Conservation (phyloP, 202 grass and related monocot genomes). For the Cymbopogon flexuosus region DNA sequence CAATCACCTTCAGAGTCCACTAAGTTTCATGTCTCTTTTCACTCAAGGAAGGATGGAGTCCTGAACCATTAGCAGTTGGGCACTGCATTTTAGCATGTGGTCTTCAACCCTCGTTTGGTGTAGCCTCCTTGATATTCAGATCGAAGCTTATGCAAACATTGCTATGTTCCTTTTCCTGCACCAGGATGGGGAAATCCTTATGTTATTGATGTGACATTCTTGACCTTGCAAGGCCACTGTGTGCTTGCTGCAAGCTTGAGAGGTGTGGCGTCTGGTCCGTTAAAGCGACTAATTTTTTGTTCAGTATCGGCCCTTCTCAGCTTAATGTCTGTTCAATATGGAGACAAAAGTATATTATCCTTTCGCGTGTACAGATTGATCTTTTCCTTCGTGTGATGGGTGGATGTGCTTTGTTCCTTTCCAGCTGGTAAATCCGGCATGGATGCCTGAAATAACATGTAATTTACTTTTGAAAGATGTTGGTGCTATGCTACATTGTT, state of each 20-base stretch:
- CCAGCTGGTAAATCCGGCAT: background rate
- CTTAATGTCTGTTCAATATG: background rate
- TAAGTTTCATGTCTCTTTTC: conserved; percentile 1
- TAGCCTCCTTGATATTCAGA: conserved; percentile 5
- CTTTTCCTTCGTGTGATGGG: background rate
- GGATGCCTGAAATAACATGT: background rate
- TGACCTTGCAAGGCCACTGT: conserved; percentile 46
- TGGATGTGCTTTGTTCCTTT: background rate
- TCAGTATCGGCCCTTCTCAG: background rate
- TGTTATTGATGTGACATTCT: conserved; percentile 35
- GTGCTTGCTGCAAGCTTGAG: background rate
- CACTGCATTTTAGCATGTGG: background rate
- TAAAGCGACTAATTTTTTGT: background rate
- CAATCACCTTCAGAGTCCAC: background rate
- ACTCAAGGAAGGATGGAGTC: background rate
- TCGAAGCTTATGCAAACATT: background rate
- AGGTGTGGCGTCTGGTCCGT: background rate
- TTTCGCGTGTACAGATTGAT: conserved; percentile 13
- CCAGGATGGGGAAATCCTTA: conserved; percentile 38
- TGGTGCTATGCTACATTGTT: background rate
- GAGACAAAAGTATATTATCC: background rate
- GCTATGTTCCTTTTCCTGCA: background rate
- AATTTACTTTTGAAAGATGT: conserved; percentile 22
- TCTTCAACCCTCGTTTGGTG: background rate
- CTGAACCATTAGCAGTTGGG: background rate